Percentiles rank a stretch among this genome's conserved stretches.
Evolutionary conservation across 371 early-diverging fungal species (phyloP).

Genomic region (Antonospora locustae): DNA sequence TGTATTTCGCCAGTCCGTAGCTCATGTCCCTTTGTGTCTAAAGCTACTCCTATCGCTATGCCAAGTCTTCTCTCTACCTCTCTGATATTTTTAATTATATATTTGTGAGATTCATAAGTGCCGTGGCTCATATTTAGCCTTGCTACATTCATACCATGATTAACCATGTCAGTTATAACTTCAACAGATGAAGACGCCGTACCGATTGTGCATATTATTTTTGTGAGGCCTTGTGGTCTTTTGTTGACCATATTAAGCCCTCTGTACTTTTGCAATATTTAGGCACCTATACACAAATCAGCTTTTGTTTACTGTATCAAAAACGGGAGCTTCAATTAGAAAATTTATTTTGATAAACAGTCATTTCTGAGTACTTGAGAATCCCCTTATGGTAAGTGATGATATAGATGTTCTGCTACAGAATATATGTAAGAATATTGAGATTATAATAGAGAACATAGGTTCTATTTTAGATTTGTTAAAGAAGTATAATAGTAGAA

Average conservation of each 20-base stretch:
- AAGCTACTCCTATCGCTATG: conserved; percentile 56
- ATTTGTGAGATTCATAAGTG: conserved; percentile 43
- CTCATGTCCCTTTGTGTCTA: conserved; percentile 58
- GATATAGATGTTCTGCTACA: neutral
- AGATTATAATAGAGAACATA: neutral
- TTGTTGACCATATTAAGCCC: too few relatives aligned
- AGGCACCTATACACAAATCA: too few relatives aligned
- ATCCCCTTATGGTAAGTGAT: neutral
- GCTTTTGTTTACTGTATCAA: too few relatives aligned
- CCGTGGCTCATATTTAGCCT: conserved; percentile 63
- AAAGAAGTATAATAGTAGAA: neutral
- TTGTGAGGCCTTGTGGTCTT: too few relatives aligned
- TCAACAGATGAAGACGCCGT: conserved; percentile 34
- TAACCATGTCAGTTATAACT: conserved; percentile 49
- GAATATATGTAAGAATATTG: neutral
- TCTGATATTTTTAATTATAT: conserved; percentile 53
- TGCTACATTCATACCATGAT: conserved; percentile 77
- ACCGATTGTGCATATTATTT: conserved; percentile 52
- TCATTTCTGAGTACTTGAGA: too few relatives aligned
- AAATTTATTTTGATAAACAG: too few relatives aligned
- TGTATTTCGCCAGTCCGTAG: conserved; percentile 49
- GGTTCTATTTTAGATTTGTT: neutral
- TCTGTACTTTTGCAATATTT: too few relatives aligned
- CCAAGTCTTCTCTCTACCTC: conserved; percentile 59
- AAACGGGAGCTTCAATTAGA: too few relatives aligned